A percentile compares a stretch with the other conserved stretches of the same genome.
Conservation (phyloP, 1,284 basidiomycete genomes). For the Pholiota adiposa region DNA sequence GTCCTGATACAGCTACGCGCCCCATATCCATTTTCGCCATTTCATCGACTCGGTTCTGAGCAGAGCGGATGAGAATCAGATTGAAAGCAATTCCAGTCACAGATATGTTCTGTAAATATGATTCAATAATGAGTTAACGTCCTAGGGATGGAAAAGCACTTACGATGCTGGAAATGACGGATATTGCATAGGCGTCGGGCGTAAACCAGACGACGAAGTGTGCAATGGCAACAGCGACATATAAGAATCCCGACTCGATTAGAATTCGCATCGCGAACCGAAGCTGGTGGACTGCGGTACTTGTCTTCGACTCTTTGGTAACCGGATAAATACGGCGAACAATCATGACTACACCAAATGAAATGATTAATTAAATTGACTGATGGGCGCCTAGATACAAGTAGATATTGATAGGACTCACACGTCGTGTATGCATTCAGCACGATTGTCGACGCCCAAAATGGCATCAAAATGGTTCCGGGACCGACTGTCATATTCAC, state of each 20-base stretch:
- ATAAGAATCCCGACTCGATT: background rate
- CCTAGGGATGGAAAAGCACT: too few species aligned
- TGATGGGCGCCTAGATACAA: background rate
- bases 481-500: slow-evolving; percentile 16
- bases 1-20: background rate
- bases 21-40: background rate
- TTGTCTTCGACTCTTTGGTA: background rate
- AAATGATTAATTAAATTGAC: background rate
- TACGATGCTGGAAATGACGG: too few species aligned
- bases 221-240: too few species aligned
- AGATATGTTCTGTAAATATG: background rate
- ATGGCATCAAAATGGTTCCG: slow-evolving; percentile 17
- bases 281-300: slow-evolving; percentile 3
- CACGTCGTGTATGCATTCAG: slow-evolving; percentile 17
- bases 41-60: background rate
- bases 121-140: too few species aligned
- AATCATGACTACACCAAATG: slow-evolving; percentile 12
- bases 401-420: background rate
- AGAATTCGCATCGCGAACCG: slow-evolving; percentile 12
- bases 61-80: background rate
- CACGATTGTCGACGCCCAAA: slow-evolving; percentile 17
- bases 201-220: too few species aligned
- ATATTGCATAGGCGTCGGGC: too few species aligned
- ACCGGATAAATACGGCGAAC: slow-evolving; percentile 10
- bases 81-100: background rate